Base-by-base conservation (phyloP, 2,329 filamentous ascomycete species). In the Fusarium oxysporum region DNA sequence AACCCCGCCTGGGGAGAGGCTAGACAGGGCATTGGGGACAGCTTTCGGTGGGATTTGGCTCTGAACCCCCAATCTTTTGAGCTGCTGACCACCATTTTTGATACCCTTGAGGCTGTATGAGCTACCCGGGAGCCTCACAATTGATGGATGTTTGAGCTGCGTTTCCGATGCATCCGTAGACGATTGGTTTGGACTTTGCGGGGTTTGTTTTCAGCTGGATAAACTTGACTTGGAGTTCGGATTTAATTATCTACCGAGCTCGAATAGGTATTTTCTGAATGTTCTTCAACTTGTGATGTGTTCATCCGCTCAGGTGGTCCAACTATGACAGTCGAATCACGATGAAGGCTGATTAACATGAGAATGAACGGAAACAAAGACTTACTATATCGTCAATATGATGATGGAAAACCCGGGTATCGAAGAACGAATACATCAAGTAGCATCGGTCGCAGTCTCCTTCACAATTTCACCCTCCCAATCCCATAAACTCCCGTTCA, bases 401-500 rank as follows among this genome's bases (percentile, higher is more conserved):
- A 59, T 19, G 14, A 32, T 11, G n/a, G 19, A 32, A 32, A 21
- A 32, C 40, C 16, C 25, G 33, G 41, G n/a, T 59, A 62, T 62
- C 28, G 37, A 32, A 47, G 23, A 43, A 35, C 16, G 11, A 28
- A 35, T 17, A 30, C 8, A 50, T 63, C 13, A 37, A 28, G 23
- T 9, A 48, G n/a, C 8, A n/a, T 50, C 9, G 19, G 17, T 19
- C n/a, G 17, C 7, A n/a, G 56, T 37, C 44, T 53, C 64, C 37
- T 58, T 66, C 21, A 76, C 66, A 21, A 70, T 62, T n/a, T 66
- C 58, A 4, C 78, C 78, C 57, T 77, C 53, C 79, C 81, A 83
- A 35, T 77, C 67, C 82, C 82, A 85, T 17, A 85, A 65, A 44
- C 76, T 82, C n/a, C 84, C 85, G 43, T 80, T 77, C 65, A 86